Base-by-base conservation (phyloP, 148 eudicot genomes). In the Rheum nobile region DNA sequence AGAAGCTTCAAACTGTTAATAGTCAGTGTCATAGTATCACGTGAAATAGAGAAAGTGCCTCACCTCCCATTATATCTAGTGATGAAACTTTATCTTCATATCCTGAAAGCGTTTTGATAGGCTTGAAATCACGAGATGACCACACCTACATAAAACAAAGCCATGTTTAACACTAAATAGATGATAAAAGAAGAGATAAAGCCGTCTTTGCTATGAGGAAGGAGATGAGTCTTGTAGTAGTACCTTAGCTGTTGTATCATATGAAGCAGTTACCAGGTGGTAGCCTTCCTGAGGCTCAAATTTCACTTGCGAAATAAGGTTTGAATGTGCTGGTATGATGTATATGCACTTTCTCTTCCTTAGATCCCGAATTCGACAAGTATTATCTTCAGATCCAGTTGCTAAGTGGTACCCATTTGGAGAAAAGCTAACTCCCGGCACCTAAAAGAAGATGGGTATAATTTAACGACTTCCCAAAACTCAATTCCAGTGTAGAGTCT, bases 281-380 rank as follows among this genome's bases (percentile, higher is more conserved):
- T 92, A 95, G 21, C 99, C 99, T 74, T 95, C 99, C 77, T 95
- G 97, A 80, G 99, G 96, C 78, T 95, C 99, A 85, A 90, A 95
- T 75, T 90, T 92, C 76, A 94, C 94, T 82, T 86, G 88, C n/a
- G 98, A 94, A 73, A 94, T 82, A 29, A 91, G 93, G 74, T 90
- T 95, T 22, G 96, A 80, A 77, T 95, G 99, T 39, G 97, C 99
- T 11, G 99, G 99, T 77, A 95, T 92, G 22, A 78, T 80, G 80
- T 95, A 95, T 65, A 90, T 42, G 19, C 96, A 84, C 80, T 82
- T 90, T 76, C 83, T 90, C 85, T 88, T 88, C 83, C 99, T 87
- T 55, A 95, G 75, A 79, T 95, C 97, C 99, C 99, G 92, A 69
- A 95, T 84, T 26, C 94, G 84, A 72, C 99, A 95, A 73, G 96